phyloP scores from a whole-genome alignment of 495 filamentous ascomycete genomes.

The Tuber microsphaerosporum region DNA sequence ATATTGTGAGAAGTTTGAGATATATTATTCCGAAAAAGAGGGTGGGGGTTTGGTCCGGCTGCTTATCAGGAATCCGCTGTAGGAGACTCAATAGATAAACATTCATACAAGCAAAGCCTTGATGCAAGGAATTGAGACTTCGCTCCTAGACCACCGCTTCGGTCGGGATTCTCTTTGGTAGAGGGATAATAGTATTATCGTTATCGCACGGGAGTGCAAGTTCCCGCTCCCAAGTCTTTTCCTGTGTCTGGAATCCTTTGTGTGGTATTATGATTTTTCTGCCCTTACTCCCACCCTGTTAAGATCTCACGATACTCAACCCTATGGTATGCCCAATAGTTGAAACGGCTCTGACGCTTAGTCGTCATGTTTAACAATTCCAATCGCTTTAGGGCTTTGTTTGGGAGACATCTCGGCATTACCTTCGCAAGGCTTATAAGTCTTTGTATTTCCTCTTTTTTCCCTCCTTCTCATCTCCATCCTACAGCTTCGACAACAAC shows the following conservation, averaged over 20 bases:
- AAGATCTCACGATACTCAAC: neutral
- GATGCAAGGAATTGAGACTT: neutral
- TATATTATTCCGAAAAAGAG: neutral
- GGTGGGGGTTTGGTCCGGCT: neutral
- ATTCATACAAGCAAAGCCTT: neutral
- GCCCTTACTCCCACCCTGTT: neutral
- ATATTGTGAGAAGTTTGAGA: neutral
- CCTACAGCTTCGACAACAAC: neutral
- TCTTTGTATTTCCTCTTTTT: neutral
- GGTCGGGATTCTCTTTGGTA: neutral
- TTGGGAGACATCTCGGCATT: neutral
- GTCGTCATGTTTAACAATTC: neutral
- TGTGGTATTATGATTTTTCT: neutral
- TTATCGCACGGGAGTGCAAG: neutral
- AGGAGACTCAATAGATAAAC: neutral
- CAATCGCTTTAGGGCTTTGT: neutral
- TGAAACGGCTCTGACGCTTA: neutral
- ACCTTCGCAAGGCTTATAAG: neutral
- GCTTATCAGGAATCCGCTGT: neutral
- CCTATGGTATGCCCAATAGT: neutral
- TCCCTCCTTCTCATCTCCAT: neutral
- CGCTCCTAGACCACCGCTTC: neutral
- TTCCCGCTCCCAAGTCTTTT: neutral
- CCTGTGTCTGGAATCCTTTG: neutral
- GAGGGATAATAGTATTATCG: neutral